Evolutionary conservation across 163 green algal genomes (phyloP).

Genomic region (Scenedesmus sp.): DNA sequence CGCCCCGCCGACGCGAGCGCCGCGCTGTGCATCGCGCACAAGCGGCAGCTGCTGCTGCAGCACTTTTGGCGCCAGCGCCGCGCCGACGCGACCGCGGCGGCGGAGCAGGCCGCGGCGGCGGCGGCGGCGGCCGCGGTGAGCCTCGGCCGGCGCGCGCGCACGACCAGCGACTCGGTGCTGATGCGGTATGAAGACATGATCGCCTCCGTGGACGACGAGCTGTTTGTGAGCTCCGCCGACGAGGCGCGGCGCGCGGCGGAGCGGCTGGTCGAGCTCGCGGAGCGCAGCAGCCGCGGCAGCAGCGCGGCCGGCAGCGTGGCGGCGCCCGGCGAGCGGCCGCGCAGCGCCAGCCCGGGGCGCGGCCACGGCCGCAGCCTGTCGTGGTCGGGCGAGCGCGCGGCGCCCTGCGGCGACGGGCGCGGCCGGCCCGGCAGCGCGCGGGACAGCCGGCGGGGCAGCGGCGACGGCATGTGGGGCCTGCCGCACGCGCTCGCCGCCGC

Average conservation of each 20-base stretch:
- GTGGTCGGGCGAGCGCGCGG: constrained; percentile 3
- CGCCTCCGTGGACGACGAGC: constrained; percentile 1
- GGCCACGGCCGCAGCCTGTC: constrained; percentile 20
- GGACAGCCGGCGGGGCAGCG: constrained; percentile 1
- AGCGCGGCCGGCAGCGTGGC: not conserved
- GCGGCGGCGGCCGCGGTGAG: not conserved
- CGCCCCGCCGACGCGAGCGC: constrained; percentile 15
- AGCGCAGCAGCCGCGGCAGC: constrained; percentile 9
- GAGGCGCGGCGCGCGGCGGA: not conserved
- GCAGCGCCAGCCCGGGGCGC: not conserved
- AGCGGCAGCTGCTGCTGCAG: constrained; percentile 40
- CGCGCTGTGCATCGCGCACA: constrained; percentile 33
- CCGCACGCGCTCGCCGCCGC: not conserved
- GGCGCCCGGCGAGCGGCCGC: not conserved
- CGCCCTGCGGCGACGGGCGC: not conserved
- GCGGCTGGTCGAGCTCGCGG: not conserved
- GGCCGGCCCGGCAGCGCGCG: constrained; percentile 3
- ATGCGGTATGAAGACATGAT: constrained; percentile 29
- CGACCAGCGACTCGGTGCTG: not conserved
- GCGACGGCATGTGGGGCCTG: constrained; percentile 4
- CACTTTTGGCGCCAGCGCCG: constrained; percentile 35
- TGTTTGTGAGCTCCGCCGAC: too few relatives aligned
- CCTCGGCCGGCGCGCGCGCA: not conserved
- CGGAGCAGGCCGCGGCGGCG: not conserved
- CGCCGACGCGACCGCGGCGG: not conserved